A percentile compares a stretch with the other conserved stretches of the same genome.
phyloP scores from a whole-genome alignment of 345 rosid genomes.

The Hirschfeldia incana region DNA sequence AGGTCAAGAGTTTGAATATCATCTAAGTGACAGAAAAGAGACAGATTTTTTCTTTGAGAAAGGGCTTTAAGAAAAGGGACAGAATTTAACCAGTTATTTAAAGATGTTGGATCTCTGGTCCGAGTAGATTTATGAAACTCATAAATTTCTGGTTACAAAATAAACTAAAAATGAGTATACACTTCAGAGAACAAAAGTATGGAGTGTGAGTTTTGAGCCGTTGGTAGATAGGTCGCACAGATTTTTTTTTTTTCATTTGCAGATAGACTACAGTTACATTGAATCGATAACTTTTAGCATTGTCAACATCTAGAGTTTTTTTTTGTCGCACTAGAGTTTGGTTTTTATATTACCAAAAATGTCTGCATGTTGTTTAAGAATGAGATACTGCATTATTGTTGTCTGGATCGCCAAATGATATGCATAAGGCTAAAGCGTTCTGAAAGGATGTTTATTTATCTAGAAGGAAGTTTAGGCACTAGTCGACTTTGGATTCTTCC shows the following conservation, averaged over 20 bases:
- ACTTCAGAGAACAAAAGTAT: too few relatives aligned
- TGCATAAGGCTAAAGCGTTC: background rate
- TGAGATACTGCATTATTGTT: background rate
- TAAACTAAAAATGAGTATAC: too few relatives aligned
- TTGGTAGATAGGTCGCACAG: background rate
- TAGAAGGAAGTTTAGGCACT: background rate
- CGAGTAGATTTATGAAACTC: background rate
- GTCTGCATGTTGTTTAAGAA: too few relatives aligned
- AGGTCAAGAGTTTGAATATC: background rate
- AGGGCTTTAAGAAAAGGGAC: too few relatives aligned
- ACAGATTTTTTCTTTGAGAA: too few relatives aligned
- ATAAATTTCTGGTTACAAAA: background rate
- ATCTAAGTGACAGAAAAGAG: background rate
- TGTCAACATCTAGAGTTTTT: background rate
- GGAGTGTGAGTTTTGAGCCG: background rate
- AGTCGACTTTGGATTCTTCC: background rate
- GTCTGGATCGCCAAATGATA: background rate
- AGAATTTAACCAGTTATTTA: too few relatives aligned
- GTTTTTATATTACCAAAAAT: too few relatives aligned
- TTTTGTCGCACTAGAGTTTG: background rate
- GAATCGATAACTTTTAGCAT: background rate
- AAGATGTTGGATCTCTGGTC: background rate
- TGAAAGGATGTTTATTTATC: background rate
- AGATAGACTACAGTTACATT: background rate
- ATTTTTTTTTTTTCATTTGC: background rate